Evolutionary conservation across 1,284 basidiomycete species (phyloP).

Genomic region (Bjerkandera adusta): DNA sequence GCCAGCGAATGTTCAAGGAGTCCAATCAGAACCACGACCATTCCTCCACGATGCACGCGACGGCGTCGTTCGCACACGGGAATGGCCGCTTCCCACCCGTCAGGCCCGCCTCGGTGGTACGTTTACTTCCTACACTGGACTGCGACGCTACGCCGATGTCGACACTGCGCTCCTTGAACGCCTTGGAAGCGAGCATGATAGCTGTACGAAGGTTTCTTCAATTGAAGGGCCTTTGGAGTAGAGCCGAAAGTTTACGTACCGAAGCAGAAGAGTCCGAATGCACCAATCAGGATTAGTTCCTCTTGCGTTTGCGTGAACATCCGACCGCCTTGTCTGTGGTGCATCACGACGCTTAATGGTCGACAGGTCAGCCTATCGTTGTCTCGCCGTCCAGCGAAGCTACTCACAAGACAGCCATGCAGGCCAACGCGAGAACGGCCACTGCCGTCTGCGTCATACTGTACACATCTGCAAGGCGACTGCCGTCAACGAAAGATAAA

Average conservation of each 20-base stretch:
- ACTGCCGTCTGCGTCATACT: constrained; percentile 72
- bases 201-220: too few relatives aligned
- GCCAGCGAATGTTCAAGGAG: background rate
- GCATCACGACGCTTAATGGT: constrained; percentile 66
- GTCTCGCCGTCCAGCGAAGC: background rate
- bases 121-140: constrained; percentile 12
- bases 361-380: background rate
- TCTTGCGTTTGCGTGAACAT: constrained; percentile 66
- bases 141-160: constrained; percentile 15
- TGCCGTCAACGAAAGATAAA: background rate
- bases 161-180: constrained; percentile 20
- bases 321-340: constrained; percentile 55
- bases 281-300: constrained; percentile 65
- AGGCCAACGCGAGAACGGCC: constrained; percentile 60
- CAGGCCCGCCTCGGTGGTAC: constrained; percentile 25
- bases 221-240: constrained; percentile 8
- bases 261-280: constrained; percentile 70
- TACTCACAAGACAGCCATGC: constrained; percentile 63
- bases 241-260: constrained; percentile 40
- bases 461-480: constrained; percentile 48
- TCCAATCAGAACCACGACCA: constrained; percentile 54
- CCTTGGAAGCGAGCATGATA: constrained; percentile 31
- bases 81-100: constrained; percentile 39
- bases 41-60: constrained; percentile 71
- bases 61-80: constrained; percentile 56